These are phyloP conservation scores for Xanthoconium purpureum DNA, from an alignment of 768 basidiomycete species.

Conservation along the genomic window DNA sequence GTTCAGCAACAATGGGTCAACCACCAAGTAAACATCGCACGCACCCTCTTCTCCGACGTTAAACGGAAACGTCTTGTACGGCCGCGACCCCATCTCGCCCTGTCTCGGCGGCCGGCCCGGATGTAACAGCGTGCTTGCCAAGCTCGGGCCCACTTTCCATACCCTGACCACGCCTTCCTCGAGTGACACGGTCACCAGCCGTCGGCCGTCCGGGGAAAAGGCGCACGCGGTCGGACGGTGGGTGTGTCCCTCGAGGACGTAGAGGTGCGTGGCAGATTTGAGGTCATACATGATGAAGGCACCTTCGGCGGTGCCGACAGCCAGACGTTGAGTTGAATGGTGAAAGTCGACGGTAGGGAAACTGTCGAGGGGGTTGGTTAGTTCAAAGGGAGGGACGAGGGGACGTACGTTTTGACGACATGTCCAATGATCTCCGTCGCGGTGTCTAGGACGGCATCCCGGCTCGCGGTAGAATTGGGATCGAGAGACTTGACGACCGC, in stretches of 20 bases:
- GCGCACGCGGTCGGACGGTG: constrained; percentile 78
- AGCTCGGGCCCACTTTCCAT: constrained; percentile 93
- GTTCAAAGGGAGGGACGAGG: background rate
- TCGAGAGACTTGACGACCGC: constrained; percentile 96
- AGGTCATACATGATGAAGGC: constrained; percentile 95
- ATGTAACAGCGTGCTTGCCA: constrained; percentile 79
- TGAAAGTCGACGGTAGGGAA: constrained; percentile 96
- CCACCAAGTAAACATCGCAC: constrained; percentile 16
- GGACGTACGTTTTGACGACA: constrained; percentile 83
- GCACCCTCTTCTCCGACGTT: constrained; percentile 81
- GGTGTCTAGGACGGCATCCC: constrained; percentile 84
- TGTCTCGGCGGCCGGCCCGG: constrained; percentile 90
- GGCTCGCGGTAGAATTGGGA: constrained; percentile 72
- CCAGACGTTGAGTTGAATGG: constrained; percentile 78
- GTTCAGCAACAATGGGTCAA: background rate
- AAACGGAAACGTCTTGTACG: constrained; percentile 86
- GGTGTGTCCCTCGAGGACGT: constrained; percentile 91
- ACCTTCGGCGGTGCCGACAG: constrained; percentile 92
- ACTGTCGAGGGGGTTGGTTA: constrained; percentile 36
- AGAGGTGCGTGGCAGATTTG: constrained; percentile 91
- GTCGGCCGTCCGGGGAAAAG: constrained; percentile 90
- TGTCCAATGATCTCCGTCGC: constrained; percentile 94
- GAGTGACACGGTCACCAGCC: constrained; percentile 83
- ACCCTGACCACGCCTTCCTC: constrained; percentile 82
- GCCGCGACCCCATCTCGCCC: constrained; percentile 75